Evolutionary conservation across 108 stramenopile genomes (phyloP), one percentile per base, ranked within the genome.

Genomic region (Stephanodiscus minutulus): DNA sequence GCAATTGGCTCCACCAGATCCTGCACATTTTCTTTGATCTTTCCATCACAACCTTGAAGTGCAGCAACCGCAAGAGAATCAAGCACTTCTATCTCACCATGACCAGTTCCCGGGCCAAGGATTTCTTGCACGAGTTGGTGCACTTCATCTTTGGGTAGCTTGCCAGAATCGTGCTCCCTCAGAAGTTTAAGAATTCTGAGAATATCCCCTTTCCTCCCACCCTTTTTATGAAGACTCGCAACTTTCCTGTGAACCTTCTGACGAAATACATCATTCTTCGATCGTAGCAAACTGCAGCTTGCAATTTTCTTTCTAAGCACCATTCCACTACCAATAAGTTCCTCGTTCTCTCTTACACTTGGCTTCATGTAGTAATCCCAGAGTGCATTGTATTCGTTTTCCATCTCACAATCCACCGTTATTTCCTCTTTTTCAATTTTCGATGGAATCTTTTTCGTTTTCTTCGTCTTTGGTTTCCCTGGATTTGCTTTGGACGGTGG

Each of bases 281-380:
- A 62, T 4, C 71, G 61, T 5, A 72, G 37, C 52, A 72, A 10
- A 28, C 24, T 43, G 52, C 50, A 54, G 0, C 2, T 39, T 1
- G 25, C 61, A 17, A 0, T 36, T 54, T 43, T 72, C 36, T 53
- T 36, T 62, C 71, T 49, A 50, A 72, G 21, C 7, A 41, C 22
- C 61, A 72, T 72, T 25, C 71, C 71, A 17, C 49, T 25, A 5
- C 59, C 52, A 53, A 41, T 31, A 7, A 72, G 71, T 35, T 72
- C 71, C 49, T 72, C 71, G 49, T 72, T 53, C 27, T 54, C 12
- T 49, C 71, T 22, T 3, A 53, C 22, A 31, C 31, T 24, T 1
- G 71, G 71, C n/a, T 37, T 7, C 48, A 72, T 59, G n/a, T 72
- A 72, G 27, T 54, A 29, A 3, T 63, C 37, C 36, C 47, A 53